A percentile compares a stretch with the other conserved stretches of the same genome.
Conservation (phyloP, 1,284 basidiomycete genomes). For the Austroboletus olivaceoglutinosus region DNA sequence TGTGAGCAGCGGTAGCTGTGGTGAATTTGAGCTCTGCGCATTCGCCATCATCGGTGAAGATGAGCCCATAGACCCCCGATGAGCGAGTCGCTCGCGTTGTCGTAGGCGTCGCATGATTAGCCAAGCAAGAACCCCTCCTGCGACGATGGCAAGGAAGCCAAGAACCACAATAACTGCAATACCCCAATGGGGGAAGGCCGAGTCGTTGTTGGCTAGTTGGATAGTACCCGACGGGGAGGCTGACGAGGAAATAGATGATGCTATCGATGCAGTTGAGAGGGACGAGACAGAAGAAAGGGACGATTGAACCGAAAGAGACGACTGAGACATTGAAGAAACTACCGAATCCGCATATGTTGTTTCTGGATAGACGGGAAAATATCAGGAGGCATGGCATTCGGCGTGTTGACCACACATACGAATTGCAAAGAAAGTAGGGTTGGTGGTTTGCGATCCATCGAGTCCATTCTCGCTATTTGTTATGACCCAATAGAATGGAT, state of each 20-base stretch:
- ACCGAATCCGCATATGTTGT: conserved; percentile 70
- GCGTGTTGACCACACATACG: conserved; percentile 51
- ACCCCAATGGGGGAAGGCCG: conserved; percentile 78
- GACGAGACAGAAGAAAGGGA: conserved; percentile 36
- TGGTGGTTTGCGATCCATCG: conserved; percentile 55
- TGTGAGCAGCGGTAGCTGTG: conserved; percentile 54
- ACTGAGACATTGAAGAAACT: conserved; percentile 49
- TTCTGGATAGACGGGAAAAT: conserved; percentile 42
- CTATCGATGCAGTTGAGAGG: conserved; percentile 19
- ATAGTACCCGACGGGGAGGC: conserved; percentile 41
- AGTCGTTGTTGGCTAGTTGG: conserved; percentile 39
- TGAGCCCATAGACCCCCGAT: conserved; percentile 72
- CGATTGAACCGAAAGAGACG: conserved; percentile 38
- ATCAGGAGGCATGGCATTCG: conserved; percentile 14
- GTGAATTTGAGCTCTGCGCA: conserved; percentile 40
- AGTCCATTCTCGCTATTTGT: conserved; percentile 51
- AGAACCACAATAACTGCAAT: conserved; percentile 83
- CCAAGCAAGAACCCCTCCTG: conserved; percentile 64
- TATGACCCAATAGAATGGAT: conserved; percentile 73
- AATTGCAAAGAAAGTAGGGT: conserved; percentile 70
- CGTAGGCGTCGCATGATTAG: conserved; percentile 67
- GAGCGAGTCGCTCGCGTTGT: conserved; percentile 48
- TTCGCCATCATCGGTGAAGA: conserved; percentile 78
- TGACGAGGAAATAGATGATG: conserved; percentile 20
- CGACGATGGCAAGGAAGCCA: conserved; percentile 74